Conservation (phyloP, 192 early-diverging fungal genomes). For the Gigaspora rosea region DNA sequence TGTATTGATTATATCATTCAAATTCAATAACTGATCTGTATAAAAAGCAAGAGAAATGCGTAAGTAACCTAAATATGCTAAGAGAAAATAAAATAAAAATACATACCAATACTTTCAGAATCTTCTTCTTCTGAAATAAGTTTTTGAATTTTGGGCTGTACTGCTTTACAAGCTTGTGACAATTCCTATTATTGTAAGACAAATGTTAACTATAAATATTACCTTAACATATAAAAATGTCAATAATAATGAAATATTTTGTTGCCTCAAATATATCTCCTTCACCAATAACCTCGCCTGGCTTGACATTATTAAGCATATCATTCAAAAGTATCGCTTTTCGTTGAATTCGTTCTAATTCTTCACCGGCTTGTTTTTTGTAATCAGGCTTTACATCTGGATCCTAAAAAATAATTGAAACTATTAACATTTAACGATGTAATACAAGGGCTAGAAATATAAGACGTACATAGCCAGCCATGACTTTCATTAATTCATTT, state of each 20-base stretch:
- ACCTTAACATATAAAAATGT: neutral
- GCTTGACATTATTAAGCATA: constrained; percentile 72
- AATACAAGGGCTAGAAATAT: constrained; percentile 23
- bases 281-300: constrained; percentile 51
- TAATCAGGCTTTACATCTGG: constrained; percentile 77
- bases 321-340: constrained; percentile 77
- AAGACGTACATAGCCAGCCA: constrained; percentile 89
- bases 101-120: constrained; percentile 71
- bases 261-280: constrained; percentile 52
- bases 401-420: constrained; percentile 41
- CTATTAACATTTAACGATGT: neutral
- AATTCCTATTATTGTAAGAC: constrained; percentile 58
- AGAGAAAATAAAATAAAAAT: neutral
- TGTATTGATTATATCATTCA: constrained; percentile 81
- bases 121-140: constrained; percentile 74
- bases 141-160: constrained; percentile 74
- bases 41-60: too few relatives aligned
- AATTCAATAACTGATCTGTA: constrained; percentile 59
- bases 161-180: constrained; percentile 61
- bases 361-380: constrained; percentile 76
- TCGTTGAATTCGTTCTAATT: constrained; percentile 79
- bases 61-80: too few relatives aligned
- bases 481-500: constrained; percentile 96
- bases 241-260: neutral
- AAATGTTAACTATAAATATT: neutral